phyloP scores from a whole-genome alignment of 164 flowering plant genomes.

The Aristolochia fimbriata region DNA sequence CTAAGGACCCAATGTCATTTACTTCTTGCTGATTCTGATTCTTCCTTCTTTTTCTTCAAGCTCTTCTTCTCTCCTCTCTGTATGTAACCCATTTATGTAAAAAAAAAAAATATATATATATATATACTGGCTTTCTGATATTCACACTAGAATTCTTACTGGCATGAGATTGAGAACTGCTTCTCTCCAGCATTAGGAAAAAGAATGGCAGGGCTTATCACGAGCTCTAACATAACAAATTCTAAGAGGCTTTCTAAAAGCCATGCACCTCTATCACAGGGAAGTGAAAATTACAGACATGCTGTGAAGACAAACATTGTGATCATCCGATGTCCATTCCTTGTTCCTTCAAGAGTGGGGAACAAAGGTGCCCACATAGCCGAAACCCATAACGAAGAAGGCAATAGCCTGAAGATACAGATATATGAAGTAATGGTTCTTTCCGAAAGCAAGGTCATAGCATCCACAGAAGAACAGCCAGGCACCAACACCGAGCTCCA shows the following conservation, averaged over 20 bases:
- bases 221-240: conserved; percentile 4
- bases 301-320: background rate
- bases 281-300: conserved; percentile 1
- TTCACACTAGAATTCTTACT: conserved; percentile 10
- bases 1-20: conserved; percentile 3
- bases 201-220: conserved; percentile 6
- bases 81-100: background rate
- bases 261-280: background rate
- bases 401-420: conserved; percentile 59
- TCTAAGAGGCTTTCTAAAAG: conserved; percentile 2
- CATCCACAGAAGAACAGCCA: conserved; percentile 58
- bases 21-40: background rate
- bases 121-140: conserved; percentile 6
- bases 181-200: conserved; percentile 6
- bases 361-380: conserved; percentile 68
- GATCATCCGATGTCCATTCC: too few relatives aligned
- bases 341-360: conserved; percentile 28
- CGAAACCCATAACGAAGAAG: conserved; percentile 66
- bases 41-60: background rate
- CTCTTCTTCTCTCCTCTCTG: background rate
- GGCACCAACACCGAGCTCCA: conserved; percentile 49
- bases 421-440: conserved; percentile 55
- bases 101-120: too few relatives aligned
- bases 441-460: conserved; percentile 53
- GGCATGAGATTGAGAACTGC: background rate